These are phyloP conservation scores for Trypanosoma caninum DNA, from an alignment of 208 protist genomes.

Conservation along the genomic window DNA sequence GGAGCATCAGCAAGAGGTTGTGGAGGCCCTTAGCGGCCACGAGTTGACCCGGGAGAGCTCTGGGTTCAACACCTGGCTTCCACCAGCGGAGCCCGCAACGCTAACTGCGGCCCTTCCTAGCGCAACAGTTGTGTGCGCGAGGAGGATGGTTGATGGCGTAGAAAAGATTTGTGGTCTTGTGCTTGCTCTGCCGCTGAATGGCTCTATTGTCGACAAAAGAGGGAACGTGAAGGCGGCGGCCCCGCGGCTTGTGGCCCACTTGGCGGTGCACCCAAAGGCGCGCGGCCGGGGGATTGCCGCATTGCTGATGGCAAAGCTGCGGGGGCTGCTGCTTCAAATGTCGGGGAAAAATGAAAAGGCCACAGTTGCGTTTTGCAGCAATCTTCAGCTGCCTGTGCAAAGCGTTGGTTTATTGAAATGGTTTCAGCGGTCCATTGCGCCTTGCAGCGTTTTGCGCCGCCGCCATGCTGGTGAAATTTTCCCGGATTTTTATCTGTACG, in stretches of 20 bases:
- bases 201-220: constrained; percentile 3
- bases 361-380: constrained; percentile 47
- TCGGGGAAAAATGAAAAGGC: constrained; percentile 3
- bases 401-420: constrained; percentile 65
- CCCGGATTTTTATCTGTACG: constrained; percentile 70
- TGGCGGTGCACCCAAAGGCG: constrained; percentile 29
- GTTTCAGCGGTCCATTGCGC: constrained; percentile 52
- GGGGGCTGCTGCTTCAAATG: constrained; percentile 5
- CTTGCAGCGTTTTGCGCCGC: constrained; percentile 29
- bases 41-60: constrained; percentile 9
- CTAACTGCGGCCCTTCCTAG: constrained; percentile 20
- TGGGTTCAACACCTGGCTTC: constrained; percentile 21
- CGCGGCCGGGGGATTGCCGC: constrained; percentile 32
- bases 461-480: constrained; percentile 52
- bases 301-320: constrained; percentile 32
- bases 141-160: constrained; percentile 20
- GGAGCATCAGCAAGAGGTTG: constrained; percentile 4
- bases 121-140: constrained; percentile 21
- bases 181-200: constrained; percentile 26
- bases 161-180: constrained; percentile 28
- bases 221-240: neutral
- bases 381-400: constrained; percentile 33
- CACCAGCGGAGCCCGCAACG: constrained; percentile 12
- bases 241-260: constrained; percentile 21
- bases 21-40: neutral